Evolutionary conservation across 164 flowering plant genomes (phyloP).

Genomic region (Vitis rotundifolia): DNA sequence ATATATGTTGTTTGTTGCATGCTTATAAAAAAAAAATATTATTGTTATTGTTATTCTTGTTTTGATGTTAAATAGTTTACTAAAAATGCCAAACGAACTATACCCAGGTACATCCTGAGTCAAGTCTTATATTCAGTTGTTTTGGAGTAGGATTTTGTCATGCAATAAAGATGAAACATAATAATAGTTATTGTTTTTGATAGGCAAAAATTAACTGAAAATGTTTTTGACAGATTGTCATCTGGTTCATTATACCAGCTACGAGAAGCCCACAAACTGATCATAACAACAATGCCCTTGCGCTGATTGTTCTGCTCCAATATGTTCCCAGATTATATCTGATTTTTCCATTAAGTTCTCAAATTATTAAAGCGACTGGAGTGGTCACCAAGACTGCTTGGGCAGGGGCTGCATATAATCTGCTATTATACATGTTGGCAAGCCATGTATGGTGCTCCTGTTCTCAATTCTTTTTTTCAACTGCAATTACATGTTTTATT

Average conservation of each 20-base stretch:
- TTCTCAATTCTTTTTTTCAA: not conserved
- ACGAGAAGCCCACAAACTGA: constrained; percentile 49
- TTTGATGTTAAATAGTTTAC: too few relatives aligned
- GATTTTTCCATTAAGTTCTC: constrained; percentile 80
- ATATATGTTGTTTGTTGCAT: too few relatives aligned
- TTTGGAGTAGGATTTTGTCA: not conserved
- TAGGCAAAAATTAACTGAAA: constrained; percentile 1
- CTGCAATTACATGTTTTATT: not conserved
- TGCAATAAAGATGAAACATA: not conserved
- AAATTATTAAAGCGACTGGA: constrained; percentile 86
- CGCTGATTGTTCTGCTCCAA: constrained; percentile 81
- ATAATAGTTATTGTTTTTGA: too few relatives aligned
- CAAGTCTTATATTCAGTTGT: not conserved
- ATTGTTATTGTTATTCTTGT: too few relatives aligned
- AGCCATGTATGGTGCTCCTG: constrained; percentile 72
- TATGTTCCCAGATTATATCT: constrained; percentile 82
- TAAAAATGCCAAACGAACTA: too few relatives aligned
- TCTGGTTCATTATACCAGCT: constrained; percentile 85
- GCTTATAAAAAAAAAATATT: too few relatives aligned
- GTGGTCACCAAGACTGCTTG: constrained; percentile 91
- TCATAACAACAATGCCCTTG: constrained; percentile 79
- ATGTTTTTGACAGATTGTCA: constrained; percentile 60
- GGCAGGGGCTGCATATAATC: constrained; percentile 96
- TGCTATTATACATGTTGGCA: constrained; percentile 79
- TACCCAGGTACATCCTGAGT: too few relatives aligned